Base-by-base conservation (phyloP, 495 filamentous ascomycete genomes). In the Amorphotheca resinae region DNA sequence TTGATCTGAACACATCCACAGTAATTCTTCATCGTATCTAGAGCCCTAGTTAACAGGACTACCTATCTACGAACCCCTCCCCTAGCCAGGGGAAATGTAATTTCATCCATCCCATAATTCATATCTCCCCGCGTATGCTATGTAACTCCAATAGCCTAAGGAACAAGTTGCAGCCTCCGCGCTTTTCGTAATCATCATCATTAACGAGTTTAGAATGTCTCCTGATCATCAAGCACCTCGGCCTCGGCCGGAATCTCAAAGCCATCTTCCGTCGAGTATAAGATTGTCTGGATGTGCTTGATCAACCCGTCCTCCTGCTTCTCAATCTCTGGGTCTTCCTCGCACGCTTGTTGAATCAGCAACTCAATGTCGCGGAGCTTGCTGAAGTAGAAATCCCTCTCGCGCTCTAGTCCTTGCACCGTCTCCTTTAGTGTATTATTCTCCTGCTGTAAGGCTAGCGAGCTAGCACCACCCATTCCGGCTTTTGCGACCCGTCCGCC, bases 331-430 rank as follows among this genome's bases (percentile, higher is more conserved):
- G 89, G 87, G 49, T 95, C 79, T 31, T 78, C 78, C 54, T 96
- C 91, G 53, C 94, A 83, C 12, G 86, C 86, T 49, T 79, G 77
- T 68, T 98, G 91, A 41, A 98, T 69, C 58, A 98, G 60, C 51
- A 98, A 62, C 64, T 98, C 93, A 51, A 98, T 98, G 57, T 98
- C 91, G 53, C 91, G 77, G 45, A 98, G 66, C 66, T 98, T 98
- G 69, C 84, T 87, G 61, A 98, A 98, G 69, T 98, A 98, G 64
- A 98, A 98, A 62, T 98, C 91, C 39, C 91, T 70, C 68, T 98
- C 91, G 57, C 86, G 82, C 69, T 93, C 86, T 35, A 93, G 68
- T 3, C 86, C 86, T n/a, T 71, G 67, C 17, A 93, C 84, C 0
- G 76, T 86, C 62, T 89, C 82, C 71, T 88, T 93, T 48, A 95